Evolutionary conservation across 140 eudicot genomes (phyloP), one percentile per base, ranked within the genome.

Genomic region (Oenanthe javanica): DNA sequence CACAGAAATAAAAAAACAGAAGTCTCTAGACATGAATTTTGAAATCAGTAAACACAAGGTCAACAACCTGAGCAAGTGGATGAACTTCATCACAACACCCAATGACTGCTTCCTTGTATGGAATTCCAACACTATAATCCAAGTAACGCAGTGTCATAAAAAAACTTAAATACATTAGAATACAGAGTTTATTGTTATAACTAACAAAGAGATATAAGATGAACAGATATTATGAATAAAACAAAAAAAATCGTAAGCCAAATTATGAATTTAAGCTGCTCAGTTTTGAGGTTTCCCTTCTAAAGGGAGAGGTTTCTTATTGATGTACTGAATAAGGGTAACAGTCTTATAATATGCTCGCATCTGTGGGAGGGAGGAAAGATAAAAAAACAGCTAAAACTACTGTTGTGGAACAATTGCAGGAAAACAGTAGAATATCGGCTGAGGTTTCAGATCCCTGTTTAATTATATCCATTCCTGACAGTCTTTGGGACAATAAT

Each of bases 21-120:
- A 47, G 15, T 45, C 2, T 14, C 11, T 40, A 51, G 13, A 12
- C 38, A 25, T 54, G 14, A 43, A 54, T 10, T 21, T n/a, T 25
- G 50, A 79, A 71, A 50, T 71, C 50, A 83, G 21, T 54, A 52
- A 81, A 81, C 78, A 76, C 70, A 52, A 42, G 79, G 76, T 47
- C 25, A 83, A 92, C 97, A 42, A 40, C n/a, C n/a, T n/a, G n/a
- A n/a, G 97, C 97, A 80, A 90, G 89, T 78, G 97, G 97, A 84
- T 92, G 91, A 40, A 92, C 88, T 84, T 88, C 96, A 79, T 92
- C 97, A 51, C 93, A 90, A 42, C 83, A 90, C 61, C 81, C 89
- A 71, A 89, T 85, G 42, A 88, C 90, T 63, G 96, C 96, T 87
- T 92, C 97, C 92, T 92, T 92, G 93, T 92, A 90, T 49, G 97